Evolutionary conservation across 768 basidiomycete species (phyloP).

Genomic region (Galerina marginata): DNA sequence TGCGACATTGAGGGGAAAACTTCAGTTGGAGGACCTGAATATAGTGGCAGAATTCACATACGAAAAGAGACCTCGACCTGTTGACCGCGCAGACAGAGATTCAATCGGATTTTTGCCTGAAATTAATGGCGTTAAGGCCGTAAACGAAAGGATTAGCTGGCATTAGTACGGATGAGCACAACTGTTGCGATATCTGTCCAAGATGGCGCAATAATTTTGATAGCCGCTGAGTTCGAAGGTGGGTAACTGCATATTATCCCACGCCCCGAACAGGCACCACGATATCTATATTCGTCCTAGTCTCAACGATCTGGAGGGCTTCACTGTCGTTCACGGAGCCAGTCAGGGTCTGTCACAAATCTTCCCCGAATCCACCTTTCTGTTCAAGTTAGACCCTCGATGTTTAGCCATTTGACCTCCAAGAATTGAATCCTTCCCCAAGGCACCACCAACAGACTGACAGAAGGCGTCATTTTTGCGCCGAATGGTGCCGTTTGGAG

Average conservation of each 20-base stretch:
- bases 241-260: background rate
- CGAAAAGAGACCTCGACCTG: background rate
- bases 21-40: background rate
- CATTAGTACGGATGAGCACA: constrained; percentile 21
- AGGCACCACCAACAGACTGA: background rate
- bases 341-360: background rate
- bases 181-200: constrained; percentile 24
- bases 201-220: constrained; percentile 25
- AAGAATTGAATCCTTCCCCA: background rate
- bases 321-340: background rate
- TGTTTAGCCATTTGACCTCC: background rate
- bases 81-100: background rate
- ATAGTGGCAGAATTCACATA: background rate
- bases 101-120: background rate
- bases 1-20: constrained; percentile 5
- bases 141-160: constrained; percentile 12
- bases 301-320: background rate
- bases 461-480: background rate
- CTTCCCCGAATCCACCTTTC: background rate
- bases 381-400: background rate
- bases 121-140: background rate
- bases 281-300: background rate
- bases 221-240: constrained; percentile 6
- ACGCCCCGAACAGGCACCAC: background rate
- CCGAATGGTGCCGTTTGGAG: background rate